Base-by-base conservation (phyloP, 805 yeast genomes). In the Pichia ethanolica region DNA sequence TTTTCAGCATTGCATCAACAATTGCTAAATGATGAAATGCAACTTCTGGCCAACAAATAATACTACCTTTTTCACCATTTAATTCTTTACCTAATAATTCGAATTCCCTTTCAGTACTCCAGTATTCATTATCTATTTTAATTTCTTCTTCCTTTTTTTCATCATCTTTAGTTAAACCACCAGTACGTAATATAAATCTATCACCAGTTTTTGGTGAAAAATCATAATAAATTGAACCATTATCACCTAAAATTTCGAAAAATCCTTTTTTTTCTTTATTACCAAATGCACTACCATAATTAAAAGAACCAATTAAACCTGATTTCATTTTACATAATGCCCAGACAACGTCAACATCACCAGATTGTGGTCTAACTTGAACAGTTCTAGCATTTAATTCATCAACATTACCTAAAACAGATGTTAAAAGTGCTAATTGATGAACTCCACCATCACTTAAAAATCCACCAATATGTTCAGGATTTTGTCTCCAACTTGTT, bases 361-460 rank as follows among this genome's bases (percentile, higher is more conserved):
- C 97, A 51, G 91, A 81, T 58, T 76, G 78, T 60, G 81, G 71
- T 62, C 89, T 78, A 44, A 87, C 75, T 69, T 89, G 97, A 53
- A 72, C 79, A 12, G 97, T 83, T 56, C 77, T 76, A 9, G 89
- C 97, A 48, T 87, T 77, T 37, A 90, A 80, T 7, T 82, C 66
- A 44, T 76, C 79, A 13, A 89, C 83, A 27, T 74, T 72, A 47
- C 98, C 97, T 48, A 91, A 72, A 20, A 89, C 81, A 52, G 81
- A 88, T 8, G 96, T 89, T 55, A 90, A 75, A 37, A 89, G 70
- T 3, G 96, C 96, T 65, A 90, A 71, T 67, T 90, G 97, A 68
- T 91, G 98, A 27, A 91, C 98, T 64, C 97, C 98, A 61, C 97
- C 97, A 61, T 91, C 98, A 51, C 91, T 83, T 59, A 91, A 72